Percentiles rank a stretch among this genome's conserved stretches.
Evolutionary conservation across 768 basidiomycete species (phyloP).

Genomic region (Rhizopogon vinicolor): DNA sequence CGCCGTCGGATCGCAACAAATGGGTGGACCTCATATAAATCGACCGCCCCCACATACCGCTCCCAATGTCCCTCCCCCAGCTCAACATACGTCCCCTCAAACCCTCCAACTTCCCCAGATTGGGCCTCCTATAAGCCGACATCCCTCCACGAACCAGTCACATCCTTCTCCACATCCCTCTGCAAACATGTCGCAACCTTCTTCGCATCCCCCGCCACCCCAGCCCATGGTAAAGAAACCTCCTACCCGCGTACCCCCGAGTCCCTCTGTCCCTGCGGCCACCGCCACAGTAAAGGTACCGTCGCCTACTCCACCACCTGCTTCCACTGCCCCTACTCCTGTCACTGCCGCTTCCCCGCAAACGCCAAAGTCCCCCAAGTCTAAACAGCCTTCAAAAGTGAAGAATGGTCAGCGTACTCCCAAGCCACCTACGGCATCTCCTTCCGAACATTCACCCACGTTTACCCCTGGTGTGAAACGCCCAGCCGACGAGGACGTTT

Average conservation of each 20-base stretch:
- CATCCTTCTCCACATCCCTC: constrained; percentile 10
- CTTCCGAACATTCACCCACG: constrained; percentile 27
- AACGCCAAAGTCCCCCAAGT: constrained; percentile 68
- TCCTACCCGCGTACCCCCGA: constrained; percentile 15
- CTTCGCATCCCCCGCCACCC: constrained; percentile 4
- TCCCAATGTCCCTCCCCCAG: constrained; percentile 12
- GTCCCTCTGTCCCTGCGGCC: constrained; percentile 15
- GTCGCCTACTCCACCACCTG: constrained; percentile 43
- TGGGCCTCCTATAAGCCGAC: constrained; percentile 22
- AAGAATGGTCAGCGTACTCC: constrained; percentile 30
- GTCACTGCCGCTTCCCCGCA: constrained; percentile 51
- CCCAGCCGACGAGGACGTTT: constrained; percentile 28
- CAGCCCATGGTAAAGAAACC: constrained; percentile 14
- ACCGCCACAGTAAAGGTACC: constrained; percentile 4
- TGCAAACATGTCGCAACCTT: constrained; percentile 1
- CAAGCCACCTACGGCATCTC: constrained; percentile 29
- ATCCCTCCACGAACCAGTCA: constrained; percentile 24
- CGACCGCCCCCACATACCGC: constrained; percentile 1
- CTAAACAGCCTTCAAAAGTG: constrained; percentile 44
- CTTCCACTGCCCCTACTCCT: constrained; percentile 37
- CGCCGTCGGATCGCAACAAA: not conserved
- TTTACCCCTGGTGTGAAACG: constrained; percentile 28
- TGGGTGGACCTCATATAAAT: not conserved
- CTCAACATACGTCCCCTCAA: constrained; percentile 13
- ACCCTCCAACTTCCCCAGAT: constrained; percentile 14